These are phyloP conservation scores for Aphanocladium album DNA, from an alignment of 2,329 filamentous ascomycete species.

Conservation along the genomic window DNA sequence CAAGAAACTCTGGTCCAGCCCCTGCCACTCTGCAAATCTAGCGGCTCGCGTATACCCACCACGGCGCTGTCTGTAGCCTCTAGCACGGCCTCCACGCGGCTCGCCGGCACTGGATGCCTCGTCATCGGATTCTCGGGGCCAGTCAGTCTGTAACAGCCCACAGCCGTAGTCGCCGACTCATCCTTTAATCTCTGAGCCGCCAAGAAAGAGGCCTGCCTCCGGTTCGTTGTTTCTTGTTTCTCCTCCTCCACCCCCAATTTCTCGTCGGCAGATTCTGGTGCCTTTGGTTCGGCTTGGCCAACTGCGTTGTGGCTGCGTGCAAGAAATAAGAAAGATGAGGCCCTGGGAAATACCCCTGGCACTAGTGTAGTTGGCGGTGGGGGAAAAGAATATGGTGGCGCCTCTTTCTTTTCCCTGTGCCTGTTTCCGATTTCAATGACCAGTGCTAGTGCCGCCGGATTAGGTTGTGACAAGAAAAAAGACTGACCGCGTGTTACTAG, in stretches of 20 bases:
- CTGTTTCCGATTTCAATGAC: not conserved
- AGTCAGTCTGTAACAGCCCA: not conserved
- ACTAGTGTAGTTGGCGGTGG: not conserved
- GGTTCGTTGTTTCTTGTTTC: not conserved
- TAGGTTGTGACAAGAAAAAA: not conserved
- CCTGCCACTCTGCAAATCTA: not conserved
- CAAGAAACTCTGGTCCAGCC: not conserved
- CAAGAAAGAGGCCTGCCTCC: not conserved
- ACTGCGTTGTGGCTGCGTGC: not conserved
- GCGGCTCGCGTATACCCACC: not conserved
- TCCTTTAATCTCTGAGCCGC: not conserved
- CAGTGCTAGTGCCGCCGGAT: not conserved
- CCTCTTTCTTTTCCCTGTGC: not conserved
- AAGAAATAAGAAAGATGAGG: not conserved
- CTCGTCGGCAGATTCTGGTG: not conserved
- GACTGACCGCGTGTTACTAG: not conserved
- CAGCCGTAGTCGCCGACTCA: not conserved
- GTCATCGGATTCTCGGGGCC: not conserved
- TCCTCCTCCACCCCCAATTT: not conserved
- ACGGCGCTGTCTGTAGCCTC: not conserved
- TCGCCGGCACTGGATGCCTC: not conserved
- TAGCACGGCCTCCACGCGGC: not conserved
- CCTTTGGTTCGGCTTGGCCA: not conserved
- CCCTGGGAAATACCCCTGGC: not conserved
- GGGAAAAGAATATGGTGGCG: not conserved